Evolutionary conservation across 805 yeast genomes (phyloP), one percentile per base, ranked within the genome.

Genomic region (Danielia reshetovae): DNA sequence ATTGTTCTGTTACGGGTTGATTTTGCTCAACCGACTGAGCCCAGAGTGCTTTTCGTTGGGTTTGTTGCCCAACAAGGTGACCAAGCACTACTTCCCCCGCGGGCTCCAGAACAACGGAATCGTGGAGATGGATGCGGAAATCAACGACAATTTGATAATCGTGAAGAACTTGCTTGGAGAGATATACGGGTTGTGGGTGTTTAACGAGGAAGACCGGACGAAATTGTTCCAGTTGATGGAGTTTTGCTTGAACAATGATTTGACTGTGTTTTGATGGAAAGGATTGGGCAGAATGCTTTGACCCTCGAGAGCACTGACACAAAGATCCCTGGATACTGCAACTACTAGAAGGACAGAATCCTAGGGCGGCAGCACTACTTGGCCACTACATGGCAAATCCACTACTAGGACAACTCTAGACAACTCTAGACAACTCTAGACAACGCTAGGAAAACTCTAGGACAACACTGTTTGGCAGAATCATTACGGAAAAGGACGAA

Each of bases 161-260:
- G 73, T 85, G 14, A 79, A 79, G 52, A 80, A 78, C 49, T 61
- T 80, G 32, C 62, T 74, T 32, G 87, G 83, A 15, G 85, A 81
- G 29, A 80, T 83, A 9, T 84, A 72, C 54, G 94, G 94, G 1
- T 61, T 85, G 30, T 85, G 93, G 93, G 70, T 84, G 14, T 85
- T 81, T 51, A 77, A 82, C 36, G 79, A 72, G 29, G 75, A 70
- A 6, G 89, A 83, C 49, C 67, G 90, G 55, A 71, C 70, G 29
- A 74, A 75, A 46, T 61, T 84, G 27, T 74, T 64, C 47, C 75
- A 78, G 48, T 54, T 62, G 29, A 46, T 68, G 9, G 62, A 62
- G 30, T 66, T 57, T 38, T 65, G 72, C 41, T 52, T 68, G 39
- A 59, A 56, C 29, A 61, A 55, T 27, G 66, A 64, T n/a, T 25